phyloP scores from a whole-genome alignment of 78 protist species.

The Dictyostelium firmibasis region DNA sequence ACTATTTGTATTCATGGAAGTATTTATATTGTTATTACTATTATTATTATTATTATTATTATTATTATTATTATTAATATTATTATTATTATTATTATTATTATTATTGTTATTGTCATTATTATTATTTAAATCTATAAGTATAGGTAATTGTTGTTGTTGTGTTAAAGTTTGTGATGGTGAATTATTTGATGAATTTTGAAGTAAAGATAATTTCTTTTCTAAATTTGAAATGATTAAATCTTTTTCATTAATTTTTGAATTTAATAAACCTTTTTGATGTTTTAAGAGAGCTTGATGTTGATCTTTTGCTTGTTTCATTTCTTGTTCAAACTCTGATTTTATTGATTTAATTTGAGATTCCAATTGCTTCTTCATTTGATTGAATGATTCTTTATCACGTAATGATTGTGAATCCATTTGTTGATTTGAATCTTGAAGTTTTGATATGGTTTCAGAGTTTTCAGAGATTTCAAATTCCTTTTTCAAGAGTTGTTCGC shows the following conservation, averaged over 20 bases:
- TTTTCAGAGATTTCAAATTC: background rate
- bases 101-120: background rate
- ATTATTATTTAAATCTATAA: background rate
- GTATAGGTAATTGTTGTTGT: background rate
- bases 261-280: constrained; percentile 45
- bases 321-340: background rate
- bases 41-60: background rate
- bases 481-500: constrained; percentile 15
- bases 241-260: constrained; percentile 35
- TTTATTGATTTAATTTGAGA: background rate
- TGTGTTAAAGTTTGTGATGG: background rate
- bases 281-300: constrained; percentile 60
- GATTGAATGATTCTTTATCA: background rate
- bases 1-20: background rate
- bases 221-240: constrained; percentile 4
- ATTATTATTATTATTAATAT: background rate
- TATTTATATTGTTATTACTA: background rate
- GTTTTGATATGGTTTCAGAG: background rate
- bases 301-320: constrained; percentile 55
- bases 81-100: background rate
- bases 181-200: background rate
- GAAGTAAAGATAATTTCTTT: constrained; percentile 14
- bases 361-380: constrained; percentile 14
- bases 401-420: constrained; percentile 13
- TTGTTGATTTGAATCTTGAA: constrained; percentile 7